phyloP scores from a whole-genome alignment of 352 stramenopile species.

The Phytophthora uliginosa region DNA sequence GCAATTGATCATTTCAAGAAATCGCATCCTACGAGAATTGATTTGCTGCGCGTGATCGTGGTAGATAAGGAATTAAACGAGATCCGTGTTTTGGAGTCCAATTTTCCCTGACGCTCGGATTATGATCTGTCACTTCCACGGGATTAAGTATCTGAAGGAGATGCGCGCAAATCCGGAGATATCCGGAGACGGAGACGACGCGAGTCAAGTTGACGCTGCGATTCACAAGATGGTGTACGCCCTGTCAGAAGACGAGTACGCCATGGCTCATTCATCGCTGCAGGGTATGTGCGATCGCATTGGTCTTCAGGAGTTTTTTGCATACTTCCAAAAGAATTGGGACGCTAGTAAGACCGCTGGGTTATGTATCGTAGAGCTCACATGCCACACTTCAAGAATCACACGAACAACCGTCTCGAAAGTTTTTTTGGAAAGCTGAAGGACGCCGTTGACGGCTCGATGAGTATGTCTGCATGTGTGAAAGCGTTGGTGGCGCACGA shows the following conservation, averaged over 20 bases:
- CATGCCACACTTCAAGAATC: conserved; percentile 35
- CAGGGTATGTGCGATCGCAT: background rate
- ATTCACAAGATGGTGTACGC: conserved; percentile 2
- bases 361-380: conserved; percentile 14
- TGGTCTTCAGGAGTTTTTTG: conserved; percentile 12
- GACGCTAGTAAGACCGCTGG: conserved; percentile 29
- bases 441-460: background rate
- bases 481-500: background rate
- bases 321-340: conserved; percentile 42
- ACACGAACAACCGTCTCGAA: conserved; percentile 46
- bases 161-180: background rate
- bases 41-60: background rate
- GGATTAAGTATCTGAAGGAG: conserved; percentile 32
- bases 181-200: background rate
- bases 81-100: background rate
- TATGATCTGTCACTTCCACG: conserved; percentile 9
- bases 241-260: background rate
- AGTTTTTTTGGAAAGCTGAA: conserved; percentile 22
- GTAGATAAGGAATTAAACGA: background rate
- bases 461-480: background rate
- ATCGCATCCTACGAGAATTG: too few relatives aligned
- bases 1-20: conserved; percentile 5
- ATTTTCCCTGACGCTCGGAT: background rate
- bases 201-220: background rate
- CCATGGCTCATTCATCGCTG: background rate